Evolutionary conservation across 768 basidiomycete species (phyloP).

Genomic region (Coprinellus micaceus): DNA sequence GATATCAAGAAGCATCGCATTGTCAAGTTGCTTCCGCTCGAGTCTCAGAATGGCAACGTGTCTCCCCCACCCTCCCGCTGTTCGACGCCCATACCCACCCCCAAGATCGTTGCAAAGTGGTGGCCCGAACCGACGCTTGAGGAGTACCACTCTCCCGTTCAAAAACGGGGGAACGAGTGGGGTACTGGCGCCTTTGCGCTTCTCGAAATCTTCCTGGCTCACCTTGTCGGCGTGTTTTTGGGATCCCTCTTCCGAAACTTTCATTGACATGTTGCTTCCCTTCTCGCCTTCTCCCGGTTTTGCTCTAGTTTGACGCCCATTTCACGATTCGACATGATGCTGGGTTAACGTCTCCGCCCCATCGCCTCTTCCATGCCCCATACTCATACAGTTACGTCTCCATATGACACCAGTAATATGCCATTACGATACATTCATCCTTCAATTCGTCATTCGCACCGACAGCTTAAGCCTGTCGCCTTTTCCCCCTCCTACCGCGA

Average conservation of each 20-base stretch:
- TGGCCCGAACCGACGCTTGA: background rate
- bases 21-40: slow-evolving; percentile 46
- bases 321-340: background rate
- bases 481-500: too few species aligned
- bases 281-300: background rate
- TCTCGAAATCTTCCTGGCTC: slow-evolving; percentile 6
- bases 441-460: slow-evolving; percentile 14
- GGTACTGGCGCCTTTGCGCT: background rate
- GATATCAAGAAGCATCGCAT: slow-evolving; percentile 51
- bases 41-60: slow-evolving; percentile 1
- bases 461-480: slow-evolving; percentile 1
- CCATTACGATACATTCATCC: too few species aligned
- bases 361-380: background rate
- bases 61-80: background rate
- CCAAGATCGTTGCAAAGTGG: background rate
- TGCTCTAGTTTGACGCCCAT: background rate
- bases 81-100: background rate
- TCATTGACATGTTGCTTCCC: background rate
- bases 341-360: background rate
- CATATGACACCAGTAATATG: background rate
- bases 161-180: background rate
- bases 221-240: background rate
- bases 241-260: background rate
- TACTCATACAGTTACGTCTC: background rate
- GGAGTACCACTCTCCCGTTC: background rate